Base-by-base conservation (phyloP, 495 filamentous ascomycete genomes). In the Trichoderma gamsii region DNA sequence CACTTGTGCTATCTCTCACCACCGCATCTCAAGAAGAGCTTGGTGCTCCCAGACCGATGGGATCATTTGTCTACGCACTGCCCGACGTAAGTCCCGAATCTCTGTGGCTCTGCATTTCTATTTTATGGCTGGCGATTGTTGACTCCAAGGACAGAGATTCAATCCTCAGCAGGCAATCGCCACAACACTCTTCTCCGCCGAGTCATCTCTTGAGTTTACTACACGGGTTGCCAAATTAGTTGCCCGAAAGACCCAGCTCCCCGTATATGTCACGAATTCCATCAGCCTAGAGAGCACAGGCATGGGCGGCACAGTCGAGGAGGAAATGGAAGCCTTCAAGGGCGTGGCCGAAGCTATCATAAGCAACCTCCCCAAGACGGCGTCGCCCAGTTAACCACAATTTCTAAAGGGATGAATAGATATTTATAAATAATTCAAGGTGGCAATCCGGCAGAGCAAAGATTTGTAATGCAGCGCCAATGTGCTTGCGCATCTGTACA, bases 61-160 rank as follows among this genome's bases (percentile, higher is more conserved):
- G 90, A 11, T 94, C 91, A 68, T 95, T 98, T 75, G 90, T 98
- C 59, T 97, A 96, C 76, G 90, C 95, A 25, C 85, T 97, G 76
- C 94, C 93, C 32, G 89, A 96, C 79, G 93, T 97, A 79, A 73
- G 85, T 79, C 23, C 4, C 52, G 35, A 25, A 21, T 51, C 49
- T 63, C n/a, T 9, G 32, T 35, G 46, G 21, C 56, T 67, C 38
- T 18, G n/a, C 27, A 13, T 35, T 12, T 3, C 0, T 23, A 29
- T 29, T 41, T 23, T 6, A 46, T 21, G 5, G 41, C 23, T 12
- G 1, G 35, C 41, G 63, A 23, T 21, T 12, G 23, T 29, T 41
- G 63, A 44, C 63, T 21, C 35, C 11, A 16, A 4, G 41, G 69
- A 38, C 73, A 88, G 85, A 81, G 76, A 75, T 82, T 85, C 72